Evolutionary conservation across 257 asterid genomes (phyloP), one percentile per base, ranked within the genome.

Genomic region (Solanum bulbocastanum): DNA sequence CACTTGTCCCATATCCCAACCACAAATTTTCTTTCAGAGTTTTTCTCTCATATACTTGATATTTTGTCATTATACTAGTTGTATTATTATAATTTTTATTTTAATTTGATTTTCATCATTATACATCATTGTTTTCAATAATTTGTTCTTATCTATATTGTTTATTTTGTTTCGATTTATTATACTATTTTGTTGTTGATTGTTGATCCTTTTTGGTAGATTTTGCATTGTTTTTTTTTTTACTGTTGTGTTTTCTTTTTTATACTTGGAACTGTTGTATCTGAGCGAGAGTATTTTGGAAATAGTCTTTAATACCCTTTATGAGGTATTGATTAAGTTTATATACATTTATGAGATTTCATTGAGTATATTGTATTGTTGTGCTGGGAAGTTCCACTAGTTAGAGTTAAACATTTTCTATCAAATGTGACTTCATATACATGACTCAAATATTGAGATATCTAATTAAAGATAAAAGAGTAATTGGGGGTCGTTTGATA

Each of bases 221-320:
- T 2, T 6, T 52, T 52, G 62, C 62, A 52, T 18, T 52, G 0
- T 18, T 52, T 52, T 52, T 52, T 0, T 49, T 49, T 22, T 49
- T 8, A 49, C 22, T 15, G 22, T 0, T 49, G 22, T 49, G 8
- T 52, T 16, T 52, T 46, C 18, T 6, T 52, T 52, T 49, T 5
- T 2, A 18, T 52, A 52, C 2, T 0, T 7, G 10, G 0, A 16
- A 52, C 4, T 2, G 1, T 52, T 18, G 10, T 10, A 52, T 52
- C 3, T 16, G 8, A 52, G 62, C 8, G 18, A 7, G 4, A 52
- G 62, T 52, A 4, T 16, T 52, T 52, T 52, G 62, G 0, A 52
- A 52, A 52, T 52, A 52, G 1, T 6, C 62, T 0, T 52, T 52
- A 18, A 52, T 52, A 18, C 10, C 0, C 10, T 52, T 18, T 8